Conservation (phyloP, 345 rosid genomes). For the Litchi chinensis region DNA sequence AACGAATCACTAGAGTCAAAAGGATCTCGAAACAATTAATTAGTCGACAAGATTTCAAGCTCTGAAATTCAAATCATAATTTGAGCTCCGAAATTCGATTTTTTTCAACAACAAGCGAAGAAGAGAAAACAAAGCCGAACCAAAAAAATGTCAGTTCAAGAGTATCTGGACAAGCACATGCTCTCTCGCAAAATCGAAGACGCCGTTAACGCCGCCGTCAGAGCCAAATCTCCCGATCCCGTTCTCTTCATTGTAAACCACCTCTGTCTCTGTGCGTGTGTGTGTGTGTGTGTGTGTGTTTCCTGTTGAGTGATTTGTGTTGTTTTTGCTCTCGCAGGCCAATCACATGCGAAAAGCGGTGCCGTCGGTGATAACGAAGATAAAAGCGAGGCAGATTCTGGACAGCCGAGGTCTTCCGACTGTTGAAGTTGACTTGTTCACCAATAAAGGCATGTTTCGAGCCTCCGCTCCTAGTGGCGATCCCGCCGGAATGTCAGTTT, state of each 20-base stretch:
- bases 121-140: neutral
- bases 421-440: slow-evolving; percentile 86
- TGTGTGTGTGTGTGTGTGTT: too few relatives aligned
- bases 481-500: slow-evolving; percentile 76
- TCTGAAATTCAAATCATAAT: neutral
- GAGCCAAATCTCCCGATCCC: slow-evolving; percentile 92
- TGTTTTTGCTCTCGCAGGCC: slow-evolving; percentile 49
- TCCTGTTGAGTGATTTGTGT: neutral
- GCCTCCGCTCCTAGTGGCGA: slow-evolving; percentile 86
- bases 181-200: slow-evolving; percentile 97
- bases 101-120: neutral
- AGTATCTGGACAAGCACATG: slow-evolving; percentile 85
- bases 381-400: slow-evolving; percentile 86
- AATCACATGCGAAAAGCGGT: slow-evolving; percentile 94
- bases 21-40: neutral
- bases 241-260: slow-evolving; percentile 82
- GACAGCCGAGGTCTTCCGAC: slow-evolving; percentile 97
- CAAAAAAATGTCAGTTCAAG: slow-evolving; percentile 81
- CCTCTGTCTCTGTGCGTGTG: neutral
- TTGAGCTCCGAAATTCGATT: neutral
- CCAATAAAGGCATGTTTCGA: slow-evolving; percentile 88
- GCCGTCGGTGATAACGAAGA: slow-evolving; percentile 79
- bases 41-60: neutral
- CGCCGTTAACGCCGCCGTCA: slow-evolving; percentile 98
- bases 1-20: neutral